phyloP scores from a whole-genome alignment of 441 rosid genomes.

The Hura crepitans region DNA sequence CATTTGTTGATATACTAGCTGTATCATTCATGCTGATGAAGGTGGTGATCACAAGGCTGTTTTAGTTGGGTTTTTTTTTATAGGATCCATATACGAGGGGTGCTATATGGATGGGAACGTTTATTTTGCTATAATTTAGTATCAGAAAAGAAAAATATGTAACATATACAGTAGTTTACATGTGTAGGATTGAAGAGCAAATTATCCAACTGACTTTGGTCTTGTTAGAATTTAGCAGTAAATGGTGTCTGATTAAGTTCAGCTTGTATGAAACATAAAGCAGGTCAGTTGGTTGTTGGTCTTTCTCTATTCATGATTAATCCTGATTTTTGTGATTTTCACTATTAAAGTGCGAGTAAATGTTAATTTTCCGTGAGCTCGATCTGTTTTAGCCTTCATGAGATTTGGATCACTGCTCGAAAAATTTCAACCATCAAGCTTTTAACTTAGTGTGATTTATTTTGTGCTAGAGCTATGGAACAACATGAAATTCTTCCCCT shows the following conservation, averaged over 20 bases:
- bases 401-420: too few relatives aligned
- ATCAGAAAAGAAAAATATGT: slow-evolving; percentile 24
- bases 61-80: too few relatives aligned
- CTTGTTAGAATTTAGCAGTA: background rate
- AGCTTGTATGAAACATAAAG: slow-evolving; percentile 12
- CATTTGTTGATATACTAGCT: slow-evolving; percentile 10
- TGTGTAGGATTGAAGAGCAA: slow-evolving; percentile 28
- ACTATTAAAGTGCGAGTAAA: background rate
- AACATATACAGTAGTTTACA: slow-evolving; percentile 30
- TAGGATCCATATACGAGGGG: background rate
- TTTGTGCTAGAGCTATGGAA: too few relatives aligned
- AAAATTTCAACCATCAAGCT: too few relatives aligned
- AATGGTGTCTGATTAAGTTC: background rate
- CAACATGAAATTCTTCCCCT: background rate
- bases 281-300: slow-evolving; percentile 30
- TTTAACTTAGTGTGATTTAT: too few relatives aligned
- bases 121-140: slow-evolving; percentile 30
- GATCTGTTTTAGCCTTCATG: too few relatives aligned
- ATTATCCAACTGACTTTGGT: slow-evolving; percentile 19
- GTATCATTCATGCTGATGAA: background rate
- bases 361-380: background rate
- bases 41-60: background rate
- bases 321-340: background rate
- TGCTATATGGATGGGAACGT: slow-evolving; percentile 20
- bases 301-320: slow-evolving; percentile 14